Conservation (phyloP, 1,139 yeast species). For the Debaryomyces udenii region DNA sequence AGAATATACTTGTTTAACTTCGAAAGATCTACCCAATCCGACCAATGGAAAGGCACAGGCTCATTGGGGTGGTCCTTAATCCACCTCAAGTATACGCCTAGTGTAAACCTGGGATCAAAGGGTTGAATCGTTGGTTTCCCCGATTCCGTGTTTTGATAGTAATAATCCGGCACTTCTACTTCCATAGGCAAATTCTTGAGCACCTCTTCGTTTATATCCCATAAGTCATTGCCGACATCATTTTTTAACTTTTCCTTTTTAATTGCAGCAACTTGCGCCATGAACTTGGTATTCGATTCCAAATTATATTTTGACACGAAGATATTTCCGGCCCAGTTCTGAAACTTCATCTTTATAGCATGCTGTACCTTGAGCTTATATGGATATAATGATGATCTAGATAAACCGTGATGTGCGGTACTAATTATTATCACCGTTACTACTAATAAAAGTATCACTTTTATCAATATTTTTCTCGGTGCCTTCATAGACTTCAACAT, state of each 20-base stretch:
- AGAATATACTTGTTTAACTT: conserved; percentile 30
- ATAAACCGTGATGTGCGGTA: conserved; percentile 3
- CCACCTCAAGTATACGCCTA: conserved; percentile 41
- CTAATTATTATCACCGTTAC: background rate
- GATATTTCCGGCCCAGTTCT: conserved; percentile 23
- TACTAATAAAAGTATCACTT: conserved; percentile 5
- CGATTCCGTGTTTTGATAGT: conserved; percentile 10
- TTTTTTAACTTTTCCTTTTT: conserved; percentile 19
- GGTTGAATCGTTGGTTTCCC: conserved; percentile 34
- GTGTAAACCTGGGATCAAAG: conserved; percentile 54
- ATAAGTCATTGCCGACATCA: conserved; percentile 28
- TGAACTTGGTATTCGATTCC: conserved; percentile 23
- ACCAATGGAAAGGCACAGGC: conserved; percentile 42
- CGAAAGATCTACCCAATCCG: conserved; percentile 45
- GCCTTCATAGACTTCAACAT: conserved; percentile 6
- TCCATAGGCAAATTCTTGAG: conserved; percentile 18
- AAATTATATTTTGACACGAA: conserved; percentile 23
- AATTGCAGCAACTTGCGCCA: conserved; percentile 16
- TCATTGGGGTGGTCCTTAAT: conserved; percentile 16
- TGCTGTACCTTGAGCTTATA: conserved; percentile 16
- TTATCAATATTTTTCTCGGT: conserved; percentile 4
- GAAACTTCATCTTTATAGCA: conserved; percentile 21
- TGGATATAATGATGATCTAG: conserved; percentile 16
- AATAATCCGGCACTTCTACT: conserved; percentile 26
- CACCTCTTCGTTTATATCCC: conserved; percentile 26